Conservation (phyloP, 106 monocot genomes). For the Triglochin maritima region DNA sequence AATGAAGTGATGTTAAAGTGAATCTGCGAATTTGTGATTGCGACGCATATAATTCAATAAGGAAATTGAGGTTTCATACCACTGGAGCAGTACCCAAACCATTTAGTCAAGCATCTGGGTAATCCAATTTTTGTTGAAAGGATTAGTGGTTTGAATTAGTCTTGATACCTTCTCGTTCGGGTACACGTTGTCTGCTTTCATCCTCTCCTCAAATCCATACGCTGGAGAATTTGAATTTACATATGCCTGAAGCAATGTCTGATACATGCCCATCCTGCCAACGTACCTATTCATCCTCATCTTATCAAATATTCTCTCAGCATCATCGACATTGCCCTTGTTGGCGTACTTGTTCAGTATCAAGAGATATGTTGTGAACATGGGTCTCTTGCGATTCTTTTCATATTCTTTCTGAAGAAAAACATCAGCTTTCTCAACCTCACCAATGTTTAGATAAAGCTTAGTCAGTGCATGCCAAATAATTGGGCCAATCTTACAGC, state of each 20-base stretch:
- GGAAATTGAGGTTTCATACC: too few species aligned
- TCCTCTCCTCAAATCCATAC: slow-evolving; percentile 7
- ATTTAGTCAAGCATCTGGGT: too few species aligned
- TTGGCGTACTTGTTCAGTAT: background rate
- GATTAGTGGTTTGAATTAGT: too few species aligned
- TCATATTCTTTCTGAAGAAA: slow-evolving; percentile 1
- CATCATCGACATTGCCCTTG: slow-evolving; percentile 2
- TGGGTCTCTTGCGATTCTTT: background rate
- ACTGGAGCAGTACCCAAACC: too few species aligned
- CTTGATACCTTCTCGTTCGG: background rate
- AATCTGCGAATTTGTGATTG: too few species aligned
- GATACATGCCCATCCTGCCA: background rate
- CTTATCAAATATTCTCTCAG: slow-evolving; percentile 1
- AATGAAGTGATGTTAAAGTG: too few species aligned
- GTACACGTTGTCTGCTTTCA: slow-evolving; percentile 3
- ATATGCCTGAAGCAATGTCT: slow-evolving; percentile 4
- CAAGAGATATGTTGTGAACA: background rate
- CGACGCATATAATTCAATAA: too few species aligned
- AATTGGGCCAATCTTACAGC: background rate
- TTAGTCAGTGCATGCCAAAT: slow-evolving; percentile 3
- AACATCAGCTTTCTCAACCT: slow-evolving; percentile 8
- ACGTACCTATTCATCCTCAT: background rate
- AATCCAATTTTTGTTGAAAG: too few species aligned
- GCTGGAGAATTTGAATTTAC: background rate
- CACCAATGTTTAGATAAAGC: background rate